Conservation (phyloP, 1,284 basidiomycete species). For the Stygiomarasmius scandens region DNA sequence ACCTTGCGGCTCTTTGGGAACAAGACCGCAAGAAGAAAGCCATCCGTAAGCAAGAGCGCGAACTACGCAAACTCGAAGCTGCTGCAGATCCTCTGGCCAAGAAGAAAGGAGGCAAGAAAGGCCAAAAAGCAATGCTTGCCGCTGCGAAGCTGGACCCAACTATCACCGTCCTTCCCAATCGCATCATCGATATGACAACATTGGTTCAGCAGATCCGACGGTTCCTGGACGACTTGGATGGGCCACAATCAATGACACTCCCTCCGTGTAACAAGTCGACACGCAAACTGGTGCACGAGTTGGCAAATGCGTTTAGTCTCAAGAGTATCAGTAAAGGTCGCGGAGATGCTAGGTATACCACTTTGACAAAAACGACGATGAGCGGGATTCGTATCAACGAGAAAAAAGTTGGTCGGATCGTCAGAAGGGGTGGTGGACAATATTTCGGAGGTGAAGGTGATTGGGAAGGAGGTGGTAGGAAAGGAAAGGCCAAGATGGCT, state of each 20-base stretch:
- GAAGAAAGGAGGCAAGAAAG: conserved; percentile 70
- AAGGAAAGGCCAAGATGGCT: conserved; percentile 33
- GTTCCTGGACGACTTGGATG: conserved; percentile 64
- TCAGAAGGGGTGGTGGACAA: conserved; percentile 40
- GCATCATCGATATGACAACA: conserved; percentile 54
- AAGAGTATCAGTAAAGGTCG: conserved; percentile 78
- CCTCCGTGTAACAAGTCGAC: conserved; percentile 77
- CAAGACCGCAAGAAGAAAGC: conserved; percentile 84
- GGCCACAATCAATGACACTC: conserved; percentile 58
- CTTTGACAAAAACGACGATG: conserved; percentile 65
- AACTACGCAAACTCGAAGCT: conserved; percentile 53
- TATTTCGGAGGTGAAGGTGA: conserved; percentile 29
- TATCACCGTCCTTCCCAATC: conserved; percentile 48
- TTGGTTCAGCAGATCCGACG: conserved; percentile 70
- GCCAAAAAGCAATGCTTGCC: conserved; percentile 62
- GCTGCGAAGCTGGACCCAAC: conserved; percentile 51
- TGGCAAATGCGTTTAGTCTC: conserved; percentile 76
- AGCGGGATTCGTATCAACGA: conserved; percentile 59
- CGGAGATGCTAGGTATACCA: conserved; percentile 66
- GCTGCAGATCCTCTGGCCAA: conserved; percentile 57
- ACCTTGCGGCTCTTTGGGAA: conserved; percentile 77
- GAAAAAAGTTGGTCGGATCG: conserved; percentile 57
- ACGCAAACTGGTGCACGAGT: conserved; percentile 74
- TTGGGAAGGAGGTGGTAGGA: conserved; percentile 30
- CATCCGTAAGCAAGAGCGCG: conserved; percentile 68